Evolutionary conservation across 2,329 filamentous ascomycete species (phyloP).

Genomic region (Ophiobolus disseminans): DNA sequence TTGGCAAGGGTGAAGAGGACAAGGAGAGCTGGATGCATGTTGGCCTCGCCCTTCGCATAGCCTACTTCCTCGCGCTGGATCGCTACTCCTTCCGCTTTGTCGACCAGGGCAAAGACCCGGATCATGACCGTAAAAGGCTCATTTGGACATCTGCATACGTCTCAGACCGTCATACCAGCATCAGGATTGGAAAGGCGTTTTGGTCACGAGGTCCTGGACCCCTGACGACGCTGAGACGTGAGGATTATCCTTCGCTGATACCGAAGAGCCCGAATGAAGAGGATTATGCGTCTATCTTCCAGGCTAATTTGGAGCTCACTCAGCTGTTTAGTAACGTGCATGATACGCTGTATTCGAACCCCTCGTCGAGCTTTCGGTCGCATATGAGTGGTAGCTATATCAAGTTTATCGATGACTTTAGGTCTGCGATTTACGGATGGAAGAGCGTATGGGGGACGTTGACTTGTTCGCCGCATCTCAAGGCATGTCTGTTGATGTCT

Average conservation of each 20-base stretch:
- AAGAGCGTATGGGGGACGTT: conserved; percentile 73
- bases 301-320: conserved; percentile 74
- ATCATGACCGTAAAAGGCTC: conserved; percentile 68
- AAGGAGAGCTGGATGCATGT: conserved; percentile 80
- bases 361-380: conserved; percentile 71
- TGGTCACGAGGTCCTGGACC: conserved; percentile 76
- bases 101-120: conserved; percentile 64
- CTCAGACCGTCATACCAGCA: conserved; percentile 63
- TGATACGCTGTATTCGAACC: conserved; percentile 75
- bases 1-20: conserved; percentile 76
- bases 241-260: conserved; percentile 72
- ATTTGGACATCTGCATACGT: conserved; percentile 67
- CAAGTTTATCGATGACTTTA: conserved; percentile 77
- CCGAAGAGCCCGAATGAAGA: conserved; percentile 66
- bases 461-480: conserved; percentile 70
- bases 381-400: conserved; percentile 76
- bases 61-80: conserved; percentile 74
- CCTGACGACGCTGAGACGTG: conserved; percentile 67
- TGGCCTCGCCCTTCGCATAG: conserved; percentile 71
- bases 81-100: conserved; percentile 70
- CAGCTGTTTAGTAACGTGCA: conserved; percentile 77
- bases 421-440: conserved; percentile 72
- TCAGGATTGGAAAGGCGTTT: conserved; percentile 74
- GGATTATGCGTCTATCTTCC: conserved; percentile 72
- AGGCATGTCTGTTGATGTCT: conserved; percentile 71